Percentiles rank a stretch among this genome's conserved stretches.
phyloP scores from a whole-genome alignment of 2,329 filamentous ascomycete species.

The Dactylellina leptospora region DNA sequence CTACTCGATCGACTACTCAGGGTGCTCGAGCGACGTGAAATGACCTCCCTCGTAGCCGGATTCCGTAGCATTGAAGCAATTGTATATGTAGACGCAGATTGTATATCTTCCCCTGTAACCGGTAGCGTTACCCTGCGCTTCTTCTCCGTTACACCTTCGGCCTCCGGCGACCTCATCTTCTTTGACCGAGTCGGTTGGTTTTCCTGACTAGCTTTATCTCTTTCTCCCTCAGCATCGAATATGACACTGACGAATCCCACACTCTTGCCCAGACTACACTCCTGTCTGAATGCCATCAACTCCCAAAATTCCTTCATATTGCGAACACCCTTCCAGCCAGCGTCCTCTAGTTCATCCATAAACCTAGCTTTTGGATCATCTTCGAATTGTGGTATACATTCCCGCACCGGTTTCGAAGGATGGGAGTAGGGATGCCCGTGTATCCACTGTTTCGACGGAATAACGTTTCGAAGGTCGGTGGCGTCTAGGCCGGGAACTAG shows the following conservation, averaged over 20 bases:
- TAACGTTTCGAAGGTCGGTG: conserved; percentile 80
- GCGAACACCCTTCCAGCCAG: conserved; percentile 81
- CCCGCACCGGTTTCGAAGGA: conserved; percentile 54
- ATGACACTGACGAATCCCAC: conserved; percentile 97
- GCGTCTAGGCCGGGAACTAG: conserved; percentile 85
- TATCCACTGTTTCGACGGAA: conserved; percentile 73
- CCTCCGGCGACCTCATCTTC: conserved; percentile 22
- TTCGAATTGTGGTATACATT: conserved; percentile 84
- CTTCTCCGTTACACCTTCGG: conserved; percentile 1
- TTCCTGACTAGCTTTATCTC: not conserved
- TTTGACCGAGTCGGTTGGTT: conserved; percentile 4
- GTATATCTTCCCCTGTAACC: conserved; percentile 10
- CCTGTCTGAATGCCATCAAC: conserved; percentile 94
- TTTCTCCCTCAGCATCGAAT: conserved; percentile 66
- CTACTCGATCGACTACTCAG: conserved; percentile 31
- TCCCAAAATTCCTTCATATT: conserved; percentile 97
- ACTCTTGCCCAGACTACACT: conserved; percentile 89
- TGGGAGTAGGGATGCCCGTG: conserved; percentile 75
- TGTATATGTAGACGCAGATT: conserved; percentile 42
- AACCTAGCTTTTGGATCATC: conserved; percentile 95
- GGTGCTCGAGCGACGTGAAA: conserved; percentile 16
- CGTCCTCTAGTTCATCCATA: conserved; percentile 83
- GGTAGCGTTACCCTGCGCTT: conserved; percentile 22
- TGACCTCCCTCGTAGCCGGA: conserved; percentile 15
- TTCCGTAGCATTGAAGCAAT: conserved; percentile 43